A percentile compares a stretch with the other conserved stretches of the same genome.
Conservation (phyloP, 352 stramenopile species). For the Elongisporangium senticosum region DNA sequence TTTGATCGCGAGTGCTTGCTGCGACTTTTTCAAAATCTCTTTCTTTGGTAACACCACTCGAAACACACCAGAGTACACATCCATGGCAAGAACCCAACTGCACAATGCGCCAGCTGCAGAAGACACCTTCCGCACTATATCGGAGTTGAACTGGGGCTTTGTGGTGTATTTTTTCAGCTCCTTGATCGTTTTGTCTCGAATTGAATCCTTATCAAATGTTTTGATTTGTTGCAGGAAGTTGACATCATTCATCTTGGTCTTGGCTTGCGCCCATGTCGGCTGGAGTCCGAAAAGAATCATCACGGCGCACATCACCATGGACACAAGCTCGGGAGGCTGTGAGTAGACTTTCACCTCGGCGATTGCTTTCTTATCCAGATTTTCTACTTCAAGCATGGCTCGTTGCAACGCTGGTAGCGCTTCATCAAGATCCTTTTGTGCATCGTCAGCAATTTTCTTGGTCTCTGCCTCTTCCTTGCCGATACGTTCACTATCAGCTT, state of each 20-base stretch:
- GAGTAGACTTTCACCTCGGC: conserved; percentile 95
- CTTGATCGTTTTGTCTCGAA: conserved; percentile 89
- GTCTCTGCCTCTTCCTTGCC: conserved; percentile 89
- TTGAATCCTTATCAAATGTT: conserved; percentile 95
- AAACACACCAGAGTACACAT: conserved; percentile 87
- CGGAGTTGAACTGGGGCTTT: conserved; percentile 77
- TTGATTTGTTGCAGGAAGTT: conserved; percentile 94
- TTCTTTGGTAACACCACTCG: conserved; percentile 89
- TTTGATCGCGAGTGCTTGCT: conserved; percentile 81
- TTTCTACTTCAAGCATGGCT: conserved; percentile 92
- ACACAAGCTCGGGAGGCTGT: conserved; percentile 89
- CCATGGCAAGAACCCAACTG: conserved; percentile 91
- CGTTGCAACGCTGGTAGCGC: conserved; percentile 90
- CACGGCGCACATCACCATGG: conserved; percentile 92
- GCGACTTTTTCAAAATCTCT: conserved; percentile 81
- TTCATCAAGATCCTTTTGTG: conserved; percentile 92
- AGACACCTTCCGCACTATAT: conserved; percentile 89
- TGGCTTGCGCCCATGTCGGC: conserved; percentile 90
- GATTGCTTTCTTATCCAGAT: conserved; percentile 94
- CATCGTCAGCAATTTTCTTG: conserved; percentile 93
- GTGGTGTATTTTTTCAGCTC: conserved; percentile 94
- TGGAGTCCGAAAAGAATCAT: conserved; percentile 95
- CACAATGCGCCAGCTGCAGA: conserved; percentile 85
- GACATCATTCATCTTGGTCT: conserved; percentile 92
- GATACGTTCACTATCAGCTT: conserved; percentile 91